These are phyloP conservation scores for Salix exigua DNA, from an alignment of 345 rosid genomes.

Conservation along the genomic window DNA sequence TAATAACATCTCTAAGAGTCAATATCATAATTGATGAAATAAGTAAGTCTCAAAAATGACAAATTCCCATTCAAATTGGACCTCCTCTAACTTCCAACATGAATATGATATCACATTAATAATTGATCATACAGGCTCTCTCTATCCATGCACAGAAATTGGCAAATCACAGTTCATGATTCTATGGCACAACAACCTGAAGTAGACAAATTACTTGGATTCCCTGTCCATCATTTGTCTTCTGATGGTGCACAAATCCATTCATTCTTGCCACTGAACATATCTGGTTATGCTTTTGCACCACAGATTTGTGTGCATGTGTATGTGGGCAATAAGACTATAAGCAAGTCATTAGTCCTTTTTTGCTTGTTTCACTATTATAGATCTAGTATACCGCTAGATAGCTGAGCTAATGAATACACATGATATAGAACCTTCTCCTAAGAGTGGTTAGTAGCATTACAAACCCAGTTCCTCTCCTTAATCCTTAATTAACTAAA, in stretches of 20 bases:
- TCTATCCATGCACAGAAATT: background rate
- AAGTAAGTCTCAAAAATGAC: background rate
- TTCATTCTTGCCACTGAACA: background rate
- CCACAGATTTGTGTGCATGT: background rate
- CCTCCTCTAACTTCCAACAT: background rate
- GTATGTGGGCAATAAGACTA: background rate
- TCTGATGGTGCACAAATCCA: background rate
- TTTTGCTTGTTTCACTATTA: background rate
- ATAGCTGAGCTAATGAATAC: background rate
- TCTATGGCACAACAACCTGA: background rate
- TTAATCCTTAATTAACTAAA: background rate
- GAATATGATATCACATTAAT: background rate
- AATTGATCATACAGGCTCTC: background rate
- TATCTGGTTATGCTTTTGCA: background rate
- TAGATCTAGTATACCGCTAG: background rate
- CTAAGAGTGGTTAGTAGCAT: no score
- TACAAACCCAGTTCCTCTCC: background rate
- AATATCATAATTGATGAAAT: background rate
- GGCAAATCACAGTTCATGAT: background rate
- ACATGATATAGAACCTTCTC: background rate
- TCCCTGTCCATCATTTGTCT: background rate
- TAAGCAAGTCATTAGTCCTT: background rate
- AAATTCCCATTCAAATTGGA: background rate
- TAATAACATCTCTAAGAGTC: background rate
- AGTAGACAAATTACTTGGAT: background rate